These are phyloP conservation scores for Trypanosomatidae sp. DNA, from an alignment of 208 protist species.

Conservation along the genomic window DNA sequence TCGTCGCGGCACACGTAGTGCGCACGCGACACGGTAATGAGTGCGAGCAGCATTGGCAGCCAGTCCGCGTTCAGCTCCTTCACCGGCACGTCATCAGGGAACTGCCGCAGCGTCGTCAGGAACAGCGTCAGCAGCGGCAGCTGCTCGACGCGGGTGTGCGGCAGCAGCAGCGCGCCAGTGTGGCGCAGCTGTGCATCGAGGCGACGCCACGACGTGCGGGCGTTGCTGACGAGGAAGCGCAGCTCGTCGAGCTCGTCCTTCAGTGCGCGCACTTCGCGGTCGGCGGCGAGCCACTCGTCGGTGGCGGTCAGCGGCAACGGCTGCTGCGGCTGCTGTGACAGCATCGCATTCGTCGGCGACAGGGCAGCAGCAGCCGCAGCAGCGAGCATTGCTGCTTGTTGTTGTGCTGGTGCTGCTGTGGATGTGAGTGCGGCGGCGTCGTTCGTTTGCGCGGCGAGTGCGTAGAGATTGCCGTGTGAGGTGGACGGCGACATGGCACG, in stretches of 20 bases:
- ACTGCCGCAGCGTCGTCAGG: slow-evolving; percentile 52
- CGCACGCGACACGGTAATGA: slow-evolving; percentile 22
- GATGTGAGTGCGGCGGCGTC: neutral
- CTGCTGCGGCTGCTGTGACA: neutral
- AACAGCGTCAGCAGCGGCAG: slow-evolving; percentile 18
- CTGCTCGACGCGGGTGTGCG: slow-evolving; percentile 43
- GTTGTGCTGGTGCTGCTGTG: neutral
- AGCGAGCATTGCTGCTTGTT: neutral
- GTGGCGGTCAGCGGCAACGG: neutral
- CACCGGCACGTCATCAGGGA: slow-evolving; percentile 35
- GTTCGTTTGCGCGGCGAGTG: neutral
- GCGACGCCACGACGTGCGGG: slow-evolving; percentile 22
- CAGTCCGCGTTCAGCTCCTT: slow-evolving; percentile 55
- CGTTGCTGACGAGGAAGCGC: slow-evolving; percentile 21
- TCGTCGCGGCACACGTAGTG: slow-evolving; percentile 17
- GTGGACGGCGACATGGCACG: too few species aligned
- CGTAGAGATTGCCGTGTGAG: too few species aligned
- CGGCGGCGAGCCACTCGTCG: slow-evolving; percentile 24
- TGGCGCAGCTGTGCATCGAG: slow-evolving; percentile 20
- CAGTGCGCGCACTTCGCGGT: slow-evolving; percentile 21
- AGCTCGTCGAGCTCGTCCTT: slow-evolving; percentile 47
- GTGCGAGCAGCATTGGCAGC: slow-evolving; percentile 23
- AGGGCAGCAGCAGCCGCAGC: neutral
- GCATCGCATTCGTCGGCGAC: neutral
- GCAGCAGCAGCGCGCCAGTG: slow-evolving; percentile 22